Base-by-base conservation (phyloP, 345 rosid genomes). In the Stellera chamaejasme region DNA sequence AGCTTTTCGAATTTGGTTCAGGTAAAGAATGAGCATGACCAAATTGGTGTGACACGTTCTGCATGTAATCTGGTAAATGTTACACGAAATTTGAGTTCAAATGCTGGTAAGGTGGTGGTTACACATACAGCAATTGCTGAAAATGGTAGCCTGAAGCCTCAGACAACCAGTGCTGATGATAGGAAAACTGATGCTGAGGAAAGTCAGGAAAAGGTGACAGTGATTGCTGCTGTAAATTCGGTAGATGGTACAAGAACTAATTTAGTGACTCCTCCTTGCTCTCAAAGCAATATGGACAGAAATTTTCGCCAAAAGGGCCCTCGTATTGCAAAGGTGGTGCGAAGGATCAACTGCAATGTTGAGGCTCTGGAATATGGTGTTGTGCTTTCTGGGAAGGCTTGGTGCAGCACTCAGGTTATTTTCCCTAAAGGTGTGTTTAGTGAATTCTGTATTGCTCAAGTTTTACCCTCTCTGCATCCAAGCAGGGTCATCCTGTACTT, bases 301-400 rank as follows among this genome's bases (percentile, higher is more conserved):
- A 59, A 67, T 71, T 67, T 69, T 64, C 85, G 97, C 68, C 97
- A 85, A 68, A 93, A 86, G 72, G 99, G 99, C 65, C 99, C 99
- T 19, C 97, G 99, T 43, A 87, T 94, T 68, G 99, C 99, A 12
- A 94, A 94, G 88, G 87, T 94, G 11, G 97, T 89, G 63, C 74
- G 99, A 64, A 85, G 99, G 72, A 90, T 94, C 75, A 94, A 77
- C 61, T 87, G 99, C 79, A 87, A 72, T 70, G 97, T 87, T 54
- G 96, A 85, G 79, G 85, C 90, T 61, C 60, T 87, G 67, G 85
- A 75, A 51, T 79, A 66, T 61, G 99, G 97, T 32, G 79, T 62
- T 64, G 90, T 94, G 69, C 85, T 82, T 54, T 69, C 90, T 57
- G 95, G 87, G 49, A 94, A 83, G 64, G 76, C 67, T 46, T 94